Evolutionary conservation across 2,329 filamentous ascomycete genomes (phyloP).

Genomic region (Botrytis fabae): DNA sequence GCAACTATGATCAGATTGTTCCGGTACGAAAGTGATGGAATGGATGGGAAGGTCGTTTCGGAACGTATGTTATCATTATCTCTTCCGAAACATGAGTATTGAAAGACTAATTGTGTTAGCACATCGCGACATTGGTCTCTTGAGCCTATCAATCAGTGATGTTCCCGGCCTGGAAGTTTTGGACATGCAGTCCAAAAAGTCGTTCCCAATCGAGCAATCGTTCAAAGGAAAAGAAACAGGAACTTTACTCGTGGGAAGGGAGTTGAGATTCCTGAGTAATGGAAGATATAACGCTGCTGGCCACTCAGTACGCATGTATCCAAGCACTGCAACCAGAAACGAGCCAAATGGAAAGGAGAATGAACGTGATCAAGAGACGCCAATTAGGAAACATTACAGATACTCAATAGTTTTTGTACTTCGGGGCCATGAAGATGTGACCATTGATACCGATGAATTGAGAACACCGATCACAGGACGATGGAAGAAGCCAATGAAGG

Average conservation of each 20-base stretch:
- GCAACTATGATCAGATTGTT: slow-evolving; percentile 36
- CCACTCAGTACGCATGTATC: slow-evolving; percentile 34
- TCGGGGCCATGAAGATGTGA: slow-evolving; percentile 32
- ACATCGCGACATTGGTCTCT: slow-evolving; percentile 34
- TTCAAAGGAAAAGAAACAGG: slow-evolving; percentile 25
- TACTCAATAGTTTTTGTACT: slow-evolving; percentile 38
- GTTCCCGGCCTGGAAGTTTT: slow-evolving; percentile 36
- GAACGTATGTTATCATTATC: slow-evolving; percentile 30
- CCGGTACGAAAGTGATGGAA: slow-evolving; percentile 32
- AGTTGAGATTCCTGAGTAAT: slow-evolving; percentile 34
- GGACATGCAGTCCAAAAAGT: slow-evolving; percentile 26
- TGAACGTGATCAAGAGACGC: background rate
- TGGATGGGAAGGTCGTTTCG: slow-evolving; percentile 29
- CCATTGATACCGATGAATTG: slow-evolving; percentile 33
- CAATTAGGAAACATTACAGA: slow-evolving; percentile 23
- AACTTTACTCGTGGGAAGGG: slow-evolving; percentile 34
- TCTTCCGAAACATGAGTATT: background rate
- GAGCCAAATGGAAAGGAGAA: background rate
- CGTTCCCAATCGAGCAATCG: slow-evolving; percentile 33
- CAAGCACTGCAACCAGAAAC: background rate
- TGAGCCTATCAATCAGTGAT: slow-evolving; percentile 36
- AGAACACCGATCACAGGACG: slow-evolving; percentile 34
- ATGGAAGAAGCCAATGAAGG: slow-evolving; percentile 28
- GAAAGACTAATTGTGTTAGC: slow-evolving; percentile 22
- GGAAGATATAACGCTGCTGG: slow-evolving; percentile 32